Evolutionary conservation across 495 filamentous ascomycete species (phyloP), one percentile per base, ranked within the genome.

Genomic region (Tuber microsphaerosporum): DNA sequence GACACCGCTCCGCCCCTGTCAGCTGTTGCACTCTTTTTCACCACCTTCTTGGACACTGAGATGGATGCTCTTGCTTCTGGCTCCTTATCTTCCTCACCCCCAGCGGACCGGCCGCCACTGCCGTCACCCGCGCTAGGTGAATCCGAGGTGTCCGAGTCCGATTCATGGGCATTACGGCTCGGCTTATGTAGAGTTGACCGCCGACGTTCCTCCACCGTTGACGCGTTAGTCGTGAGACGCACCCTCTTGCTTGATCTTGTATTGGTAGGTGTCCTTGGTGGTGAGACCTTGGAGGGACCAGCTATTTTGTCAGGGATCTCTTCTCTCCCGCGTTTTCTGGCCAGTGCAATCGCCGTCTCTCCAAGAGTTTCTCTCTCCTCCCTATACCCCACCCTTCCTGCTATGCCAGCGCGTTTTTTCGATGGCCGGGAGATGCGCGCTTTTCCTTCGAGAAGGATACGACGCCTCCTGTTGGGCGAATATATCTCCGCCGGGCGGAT

Each of bases 111-210:
- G 5, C 5, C 39, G 39, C 4, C 39, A 41, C 39, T 56, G 9
- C 22, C 9, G 8, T 56, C 48, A 6, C 9, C 22, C 7, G n/a
- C 51, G 10, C 51, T 61, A 1, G 2, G 22, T 2, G 22, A 14
- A 10, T 10, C 12, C 3, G 10, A n/a, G 22, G 22, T 0, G 22
- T n/a, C 48, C 22, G 48, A 12, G 48, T 12, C 1, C 8, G 22
- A n/a, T n/a, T n/a, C 8, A n/a, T n/a, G 0, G 1, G 1, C 22
- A 7, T 0, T 2, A 0, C 2, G 8, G 22, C 22, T 2, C 7
- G 10, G 0, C 1, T 5, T 10, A 14, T n/a, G 2, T 0, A 14
- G 9, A 5, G n/a, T 14, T 61, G 10, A 2, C 51, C 26, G n/a
- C 2, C 3, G 1, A 31, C 26, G 8, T 61, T 26, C 8, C n/a